A percentile compares a stretch with the other conserved stretches of the same genome.
phyloP scores from a whole-genome alignment of 2,329 filamentous ascomycete genomes.

The Eutypa lata region DNA sequence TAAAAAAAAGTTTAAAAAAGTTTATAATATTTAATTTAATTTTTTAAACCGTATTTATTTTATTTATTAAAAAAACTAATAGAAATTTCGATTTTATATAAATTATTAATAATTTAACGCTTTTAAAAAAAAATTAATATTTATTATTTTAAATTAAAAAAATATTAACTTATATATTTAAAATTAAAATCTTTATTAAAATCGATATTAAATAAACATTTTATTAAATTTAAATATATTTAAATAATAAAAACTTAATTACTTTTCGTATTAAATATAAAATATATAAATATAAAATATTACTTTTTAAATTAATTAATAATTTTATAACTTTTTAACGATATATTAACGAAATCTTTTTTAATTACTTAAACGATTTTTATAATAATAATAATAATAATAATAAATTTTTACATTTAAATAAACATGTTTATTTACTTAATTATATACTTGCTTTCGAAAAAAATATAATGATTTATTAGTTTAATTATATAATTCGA shows the following conservation, averaged over 20 bases:
- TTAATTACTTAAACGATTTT: constrained; percentile 2
- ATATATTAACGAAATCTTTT: background rate
- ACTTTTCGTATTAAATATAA: background rate
- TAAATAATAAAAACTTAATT: constrained; percentile 3
- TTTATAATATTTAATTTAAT: no score
- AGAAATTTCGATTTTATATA: constrained; percentile 3
- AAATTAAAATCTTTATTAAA: constrained; percentile 5
- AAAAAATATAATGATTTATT: no score
- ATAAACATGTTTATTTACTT: no score
- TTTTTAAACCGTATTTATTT: no score
- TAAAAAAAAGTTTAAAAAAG: no score
- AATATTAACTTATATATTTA: background rate
- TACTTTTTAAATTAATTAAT: background rate
- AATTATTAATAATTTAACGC: constrained; percentile 5
- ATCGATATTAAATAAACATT: constrained; percentile 4
- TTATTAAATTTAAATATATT: constrained; percentile 3
- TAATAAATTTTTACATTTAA: no score
- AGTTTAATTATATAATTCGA: no score
- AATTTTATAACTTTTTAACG: background rate
- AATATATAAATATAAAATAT: constrained; percentile 5
- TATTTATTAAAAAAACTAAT: background rate
- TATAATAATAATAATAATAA: no score
- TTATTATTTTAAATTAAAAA: constrained; percentile 4
- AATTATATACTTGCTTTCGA: no score
- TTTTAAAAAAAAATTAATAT: constrained; percentile 4